A percentile compares a stretch with the other conserved stretches of the same genome.
These are phyloP conservation scores for Whalleya microplaca DNA, from an alignment of 2,329 filamentous ascomycete species.

Conservation along the genomic window DNA sequence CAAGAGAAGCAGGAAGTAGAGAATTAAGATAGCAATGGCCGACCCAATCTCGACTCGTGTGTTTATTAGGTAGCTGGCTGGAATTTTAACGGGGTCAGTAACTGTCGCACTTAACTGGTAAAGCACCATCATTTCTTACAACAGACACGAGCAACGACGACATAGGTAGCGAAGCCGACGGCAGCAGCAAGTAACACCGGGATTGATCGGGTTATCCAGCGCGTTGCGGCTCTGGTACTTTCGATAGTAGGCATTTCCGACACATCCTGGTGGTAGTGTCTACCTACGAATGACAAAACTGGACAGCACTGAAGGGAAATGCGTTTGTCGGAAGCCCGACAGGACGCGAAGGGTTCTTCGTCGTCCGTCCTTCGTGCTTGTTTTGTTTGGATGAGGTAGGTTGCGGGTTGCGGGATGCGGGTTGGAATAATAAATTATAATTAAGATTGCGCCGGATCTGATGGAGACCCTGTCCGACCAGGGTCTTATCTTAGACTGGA, in stretches of 20 bases:
- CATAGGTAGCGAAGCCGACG: constrained; percentile 73
- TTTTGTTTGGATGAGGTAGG: background rate
- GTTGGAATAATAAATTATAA: background rate
- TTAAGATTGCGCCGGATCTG: too few relatives aligned
- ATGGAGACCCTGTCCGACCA: too few relatives aligned
- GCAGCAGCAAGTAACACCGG: constrained; percentile 69
- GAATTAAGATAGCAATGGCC: constrained; percentile 70
- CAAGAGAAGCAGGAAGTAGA: constrained; percentile 74
- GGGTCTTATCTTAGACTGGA: too few relatives aligned
- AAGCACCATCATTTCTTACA: constrained; percentile 51
- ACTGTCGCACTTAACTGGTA: background rate
- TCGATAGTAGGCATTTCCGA: constrained; percentile 38
- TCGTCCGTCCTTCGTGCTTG: constrained; percentile 7
- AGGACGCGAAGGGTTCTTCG: constrained; percentile 13
- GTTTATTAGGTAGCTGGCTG: constrained; percentile 73
- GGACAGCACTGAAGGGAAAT: background rate
- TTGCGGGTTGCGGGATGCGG: background rate
- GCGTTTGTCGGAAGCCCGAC: constrained; percentile 17
- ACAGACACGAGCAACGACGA: constrained; percentile 68
- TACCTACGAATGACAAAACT: constrained; percentile 3
- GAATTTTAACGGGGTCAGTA: constrained; percentile 3
- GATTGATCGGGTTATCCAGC: constrained; percentile 67
- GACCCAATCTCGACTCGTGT: constrained; percentile 52
- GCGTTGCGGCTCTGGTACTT: constrained; percentile 51
- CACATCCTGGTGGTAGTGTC: constrained; percentile 25